Conservation (phyloP, 805 yeast genomes). For the Ogataea trehalophila region DNA sequence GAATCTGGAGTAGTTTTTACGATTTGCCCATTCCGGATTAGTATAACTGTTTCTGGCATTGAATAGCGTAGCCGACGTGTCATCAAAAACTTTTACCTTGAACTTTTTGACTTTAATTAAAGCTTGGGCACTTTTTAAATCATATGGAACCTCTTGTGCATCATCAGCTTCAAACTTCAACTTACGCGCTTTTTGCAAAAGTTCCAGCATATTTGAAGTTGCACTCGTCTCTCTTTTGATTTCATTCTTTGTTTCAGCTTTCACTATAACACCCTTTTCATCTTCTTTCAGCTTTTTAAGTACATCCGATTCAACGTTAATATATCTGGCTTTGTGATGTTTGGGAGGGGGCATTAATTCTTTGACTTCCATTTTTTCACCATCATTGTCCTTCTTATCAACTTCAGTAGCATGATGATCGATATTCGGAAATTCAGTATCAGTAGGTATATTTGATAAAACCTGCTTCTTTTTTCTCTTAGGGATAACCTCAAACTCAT, state of each 20-base stretch:
- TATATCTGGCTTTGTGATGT: not conserved
- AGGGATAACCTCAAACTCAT: not conserved
- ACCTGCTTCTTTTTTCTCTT: not conserved
- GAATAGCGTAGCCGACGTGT: not conserved
- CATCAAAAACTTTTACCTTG: not conserved
- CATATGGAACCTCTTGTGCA: not conserved
- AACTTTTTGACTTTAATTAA: constrained; percentile 1
- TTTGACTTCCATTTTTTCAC: not conserved
- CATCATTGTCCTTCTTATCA: not conserved
- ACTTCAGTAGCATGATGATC: not conserved
- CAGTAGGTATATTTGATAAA: not conserved
- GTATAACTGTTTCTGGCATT: not conserved
- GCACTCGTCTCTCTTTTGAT: not conserved
- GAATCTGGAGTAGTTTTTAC: constrained; percentile 14
- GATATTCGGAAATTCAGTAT: not conserved
- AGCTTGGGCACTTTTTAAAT: not conserved
- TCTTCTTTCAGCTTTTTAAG: not conserved
- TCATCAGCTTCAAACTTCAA: not conserved
- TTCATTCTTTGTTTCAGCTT: not conserved
- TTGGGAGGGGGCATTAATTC: not conserved
- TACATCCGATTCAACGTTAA: not conserved
- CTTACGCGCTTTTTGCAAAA: not conserved
- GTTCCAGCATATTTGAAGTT: not conserved
- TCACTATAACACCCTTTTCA: not conserved
- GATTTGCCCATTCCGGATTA: constrained; percentile 11